Conservation (phyloP, 495 filamentous ascomycete species). For the Hypoxylon intermedium region DNA sequence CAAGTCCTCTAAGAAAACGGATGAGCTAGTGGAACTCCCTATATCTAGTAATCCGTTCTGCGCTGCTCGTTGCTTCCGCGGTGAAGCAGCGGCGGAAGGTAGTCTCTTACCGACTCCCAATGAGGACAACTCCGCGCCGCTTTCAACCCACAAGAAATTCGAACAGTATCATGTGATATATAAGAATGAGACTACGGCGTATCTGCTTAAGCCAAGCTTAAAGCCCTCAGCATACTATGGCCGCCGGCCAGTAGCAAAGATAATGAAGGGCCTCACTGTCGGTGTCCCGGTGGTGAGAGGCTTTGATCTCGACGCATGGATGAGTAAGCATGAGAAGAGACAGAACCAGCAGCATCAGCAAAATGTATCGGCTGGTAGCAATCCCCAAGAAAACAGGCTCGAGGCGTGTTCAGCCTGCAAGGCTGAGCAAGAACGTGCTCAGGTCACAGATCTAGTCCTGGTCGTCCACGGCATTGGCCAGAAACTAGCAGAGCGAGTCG, state of each 20-base stretch:
- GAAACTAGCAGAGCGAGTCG: constrained; percentile 92
- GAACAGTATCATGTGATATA: constrained; percentile 81
- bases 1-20: constrained; percentile 48
- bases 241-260: constrained; percentile 78
- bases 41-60: constrained; percentile 63
- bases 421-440: constrained; percentile 68
- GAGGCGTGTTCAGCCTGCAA: constrained; percentile 57
- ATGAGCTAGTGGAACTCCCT: constrained; percentile 49
- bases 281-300: constrained; percentile 88
- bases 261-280: constrained; percentile 80
- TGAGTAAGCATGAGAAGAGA: constrained; percentile 67
- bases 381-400: constrained; percentile 40
- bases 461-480: constrained; percentile 97
- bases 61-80: constrained; percentile 60
- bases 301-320: constrained; percentile 80
- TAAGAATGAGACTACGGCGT: constrained; percentile 74
- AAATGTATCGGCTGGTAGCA: constrained; percentile 36
- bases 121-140: constrained; percentile 45
- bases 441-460: constrained; percentile 84
- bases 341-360: constrained; percentile 43
- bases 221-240: constrained; percentile 82
- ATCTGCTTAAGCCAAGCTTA: constrained; percentile 78
- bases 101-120: constrained; percentile 50
- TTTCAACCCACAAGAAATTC: constrained; percentile 56
- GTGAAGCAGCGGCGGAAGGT: constrained; percentile 63